phyloP scores from a whole-genome alignment of 805 yeast species.

The Candida awuae region DNA sequence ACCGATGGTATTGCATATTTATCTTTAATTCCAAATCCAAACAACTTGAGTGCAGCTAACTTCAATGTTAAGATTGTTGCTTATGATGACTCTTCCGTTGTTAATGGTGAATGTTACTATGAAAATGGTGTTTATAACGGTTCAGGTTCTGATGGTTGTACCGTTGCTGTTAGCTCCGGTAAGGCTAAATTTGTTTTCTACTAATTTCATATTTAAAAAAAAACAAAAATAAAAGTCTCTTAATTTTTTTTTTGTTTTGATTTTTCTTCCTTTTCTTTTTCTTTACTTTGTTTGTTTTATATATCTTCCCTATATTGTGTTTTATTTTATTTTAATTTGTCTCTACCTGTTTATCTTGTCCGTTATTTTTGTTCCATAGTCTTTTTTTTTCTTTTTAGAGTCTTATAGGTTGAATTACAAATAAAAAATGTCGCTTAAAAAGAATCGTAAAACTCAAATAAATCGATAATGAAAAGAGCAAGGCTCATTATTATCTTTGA shows the following conservation, averaged over 20 bases:
- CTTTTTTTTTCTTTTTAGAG: too few relatives aligned
- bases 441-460: too few relatives aligned
- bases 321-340: neutral
- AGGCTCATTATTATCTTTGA: too few relatives aligned
- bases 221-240: too few relatives aligned
- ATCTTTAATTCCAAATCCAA: conserved; percentile 92
- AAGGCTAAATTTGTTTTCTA: conserved; percentile 31
- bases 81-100: conserved; percentile 28
- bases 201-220: conserved; percentile 4
- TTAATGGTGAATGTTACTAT: conserved; percentile 37
- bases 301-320: neutral
- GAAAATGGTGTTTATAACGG: conserved; percentile 42
- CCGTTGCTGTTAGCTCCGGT: conserved; percentile 41
- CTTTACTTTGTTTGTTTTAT: neutral
- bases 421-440: too few relatives aligned
- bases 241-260: neutral
- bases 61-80: conserved; percentile 41
- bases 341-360: too few relatives aligned
- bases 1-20: conserved; percentile 67
- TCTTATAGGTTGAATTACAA: neutral
- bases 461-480: too few relatives aligned
- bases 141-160: conserved; percentile 68
- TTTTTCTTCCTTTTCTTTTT: neutral
- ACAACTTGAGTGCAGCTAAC: conserved; percentile 59
- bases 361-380: too few relatives aligned